Conservation (phyloP, 1,284 basidiomycete genomes). For the Pyrrhoderma noxium region DNA sequence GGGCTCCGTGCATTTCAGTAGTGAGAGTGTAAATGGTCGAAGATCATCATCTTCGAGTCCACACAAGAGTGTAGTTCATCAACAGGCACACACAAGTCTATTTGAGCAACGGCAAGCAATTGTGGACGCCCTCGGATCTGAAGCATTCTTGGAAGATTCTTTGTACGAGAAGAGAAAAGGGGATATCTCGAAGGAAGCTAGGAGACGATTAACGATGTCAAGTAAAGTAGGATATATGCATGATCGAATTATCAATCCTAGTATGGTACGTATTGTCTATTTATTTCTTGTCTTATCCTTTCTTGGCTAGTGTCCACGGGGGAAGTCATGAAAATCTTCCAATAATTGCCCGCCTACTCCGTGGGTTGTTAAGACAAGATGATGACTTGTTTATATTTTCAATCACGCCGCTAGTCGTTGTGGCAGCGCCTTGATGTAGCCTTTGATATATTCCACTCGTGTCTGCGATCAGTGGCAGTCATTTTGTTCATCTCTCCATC, state of each 20-base stretch:
- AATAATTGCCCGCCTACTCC: too few species aligned
- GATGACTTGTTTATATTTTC: too few species aligned
- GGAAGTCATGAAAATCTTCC: too few species aligned
- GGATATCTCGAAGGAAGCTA: constrained; percentile 2
- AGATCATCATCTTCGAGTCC: not conserved
- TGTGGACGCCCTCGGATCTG: constrained; percentile 6
- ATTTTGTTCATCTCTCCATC: too few species aligned
- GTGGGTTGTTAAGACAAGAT: too few species aligned
- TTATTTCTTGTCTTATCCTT: constrained; percentile 9
- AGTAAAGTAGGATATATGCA: constrained; percentile 93
- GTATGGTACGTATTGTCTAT: constrained; percentile 61
- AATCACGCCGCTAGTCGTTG: too few species aligned
- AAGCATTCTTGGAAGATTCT: not conserved
- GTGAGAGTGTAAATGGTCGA: not conserved
- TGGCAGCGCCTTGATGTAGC: too few species aligned
- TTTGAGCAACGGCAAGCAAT: constrained; percentile 14
- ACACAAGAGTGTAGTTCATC: constrained; percentile 12
- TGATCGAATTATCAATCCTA: constrained; percentile 83
- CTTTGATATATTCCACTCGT: too few species aligned
- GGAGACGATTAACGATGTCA: constrained; percentile 85
- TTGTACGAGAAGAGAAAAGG: constrained; percentile 1
- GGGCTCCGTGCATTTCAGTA: too few species aligned
- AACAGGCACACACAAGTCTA: constrained; percentile 14
- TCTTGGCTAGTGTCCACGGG: not conserved
- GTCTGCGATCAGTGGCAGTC: too few species aligned